These are phyloP conservation scores for Solanum sejunctum DNA, from an alignment of 257 asterid genomes.

Conservation along the genomic window DNA sequence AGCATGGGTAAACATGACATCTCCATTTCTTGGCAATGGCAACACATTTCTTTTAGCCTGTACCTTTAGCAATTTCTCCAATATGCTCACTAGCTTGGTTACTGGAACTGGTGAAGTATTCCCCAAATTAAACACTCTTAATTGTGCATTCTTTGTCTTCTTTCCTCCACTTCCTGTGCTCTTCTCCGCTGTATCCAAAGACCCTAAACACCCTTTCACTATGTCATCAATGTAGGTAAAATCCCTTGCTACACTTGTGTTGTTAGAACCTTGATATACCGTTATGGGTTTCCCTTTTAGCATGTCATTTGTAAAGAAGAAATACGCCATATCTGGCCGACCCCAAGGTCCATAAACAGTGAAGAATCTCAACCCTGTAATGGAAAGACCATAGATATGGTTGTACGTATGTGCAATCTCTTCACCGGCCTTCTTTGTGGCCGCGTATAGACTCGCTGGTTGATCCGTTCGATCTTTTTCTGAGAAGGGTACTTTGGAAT, in stretches of 20 bases:
- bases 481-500: slow-evolving; percentile 22
- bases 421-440: slow-evolving; percentile 40
- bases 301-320: slow-evolving; percentile 28
- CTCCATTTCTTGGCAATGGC: slow-evolving; percentile 26
- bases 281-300: slow-evolving; percentile 16
- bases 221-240: slow-evolving; percentile 35
- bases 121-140: slow-evolving; percentile 33
- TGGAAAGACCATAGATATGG: slow-evolving; percentile 30
- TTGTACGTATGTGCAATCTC: slow-evolving; percentile 35
- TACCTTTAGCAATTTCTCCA: slow-evolving; percentile 18
- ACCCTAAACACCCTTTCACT: slow-evolving; percentile 19
- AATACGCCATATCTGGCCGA: slow-evolving; percentile 40
- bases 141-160: slow-evolving; percentile 22
- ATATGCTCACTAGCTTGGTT: slow-evolving; percentile 16
- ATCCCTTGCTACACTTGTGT: slow-evolving; percentile 26
- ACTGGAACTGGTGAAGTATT: slow-evolving; percentile 30
- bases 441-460: slow-evolving; percentile 34
- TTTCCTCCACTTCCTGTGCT: slow-evolving; percentile 37
- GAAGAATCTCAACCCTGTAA: slow-evolving; percentile 31
- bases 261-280: slow-evolving; percentile 19
- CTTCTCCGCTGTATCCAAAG: slow-evolving; percentile 25
- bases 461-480: slow-evolving; percentile 25
- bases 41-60: slow-evolving; percentile 17
- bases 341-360: slow-evolving; percentile 42
- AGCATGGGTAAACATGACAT: slow-evolving; percentile 27